Evolutionary conservation across 163 green algal genomes (phyloP), one percentile per base, ranked within the genome.

Genomic region (Scenedesmus sp.): DNA sequence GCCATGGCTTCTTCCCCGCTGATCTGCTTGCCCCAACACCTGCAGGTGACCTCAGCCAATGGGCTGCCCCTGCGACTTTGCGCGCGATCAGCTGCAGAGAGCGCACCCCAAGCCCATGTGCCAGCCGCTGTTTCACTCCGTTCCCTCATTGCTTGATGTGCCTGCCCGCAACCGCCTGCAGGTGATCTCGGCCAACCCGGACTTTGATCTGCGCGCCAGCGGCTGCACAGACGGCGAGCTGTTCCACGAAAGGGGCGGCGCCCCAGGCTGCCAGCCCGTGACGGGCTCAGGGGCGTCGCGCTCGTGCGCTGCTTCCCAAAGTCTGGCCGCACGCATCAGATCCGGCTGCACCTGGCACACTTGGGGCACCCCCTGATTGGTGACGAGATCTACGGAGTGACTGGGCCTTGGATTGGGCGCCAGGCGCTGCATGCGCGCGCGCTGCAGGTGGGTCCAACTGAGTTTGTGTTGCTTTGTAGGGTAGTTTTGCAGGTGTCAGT

Each of bases 301-400:
- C 80, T 99, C 13, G 95, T 99, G 53, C 89, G 96, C 44, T 99
- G 97, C 92, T 93, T 87, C 6, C 98, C 97, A 1, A 93, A 95
- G 43, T 98, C 97, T 0, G 98, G 98, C 1, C 95, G 98, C 24
- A 99, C 97, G 0, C 98, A 99, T 93, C 98, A 99, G 93, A 98
- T 99, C 79, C 95, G 97, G 26, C 94, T 98, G 73, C 97, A 99
- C 91, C 90, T 98, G 82, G 91, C 95, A 78, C 61, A 94, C 33
- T 37, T 95, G 78, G 97, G 97, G 0, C 94, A 98, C 90, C 97
- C 97, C 40, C 97, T 99, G 72, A 93, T 97, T 24, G 98, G 98
- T 51, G 97, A 99, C 81, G 92, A 93, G 46, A 91, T 97, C 84
- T 99, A 99, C 81, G 97, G 97, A 9, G 46, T 95, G 15, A 87